Conservation (phyloP, 345 rosid genomes). For the Psidium friedrichsthalianum region DNA sequence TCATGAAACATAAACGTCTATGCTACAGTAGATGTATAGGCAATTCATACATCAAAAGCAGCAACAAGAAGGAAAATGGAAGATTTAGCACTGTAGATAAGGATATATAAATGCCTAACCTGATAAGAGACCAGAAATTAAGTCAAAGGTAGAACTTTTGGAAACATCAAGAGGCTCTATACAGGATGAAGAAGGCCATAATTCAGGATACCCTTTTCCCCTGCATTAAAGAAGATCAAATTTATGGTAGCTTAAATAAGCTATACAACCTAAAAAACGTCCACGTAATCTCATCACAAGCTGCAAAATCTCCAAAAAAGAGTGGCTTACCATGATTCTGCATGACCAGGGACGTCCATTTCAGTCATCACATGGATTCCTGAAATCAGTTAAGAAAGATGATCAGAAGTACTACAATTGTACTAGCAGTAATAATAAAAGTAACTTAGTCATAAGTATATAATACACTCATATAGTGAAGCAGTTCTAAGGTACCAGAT, state of each 20-base stretch:
- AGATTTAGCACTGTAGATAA: background rate
- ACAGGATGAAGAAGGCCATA: conserved; percentile 86
- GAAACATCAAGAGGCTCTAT: conserved; percentile 94
- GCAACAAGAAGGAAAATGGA: background rate
- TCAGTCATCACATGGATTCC: conserved; percentile 94
- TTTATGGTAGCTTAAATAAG: background rate
- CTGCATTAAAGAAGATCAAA: conserved; percentile 31
- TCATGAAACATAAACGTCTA: background rate
- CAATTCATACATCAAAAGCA: too few relatives aligned
- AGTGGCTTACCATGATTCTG: conserved; percentile 71
- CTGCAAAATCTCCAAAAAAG: background rate
- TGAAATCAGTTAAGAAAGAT: conserved; percentile 18
- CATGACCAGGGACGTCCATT: conserved; percentile 95
- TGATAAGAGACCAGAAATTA: conserved; percentile 64
- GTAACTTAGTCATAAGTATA: background rate
- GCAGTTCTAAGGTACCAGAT: background rate
- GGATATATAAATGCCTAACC: conserved; percentile 25
- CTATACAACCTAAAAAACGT: background rate
- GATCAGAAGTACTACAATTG: background rate
- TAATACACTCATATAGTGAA: background rate
- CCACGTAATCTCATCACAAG: background rate
- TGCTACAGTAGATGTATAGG: too few relatives aligned
- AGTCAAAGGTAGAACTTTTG: conserved; percentile 66
- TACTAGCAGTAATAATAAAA: background rate
- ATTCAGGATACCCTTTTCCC: conserved; percentile 89